Percentiles rank a stretch among this genome's conserved stretches.
These are phyloP conservation scores for Pachysandra terminalis DNA, from an alignment of 164 flowering plant species.

Conservation along the genomic window DNA sequence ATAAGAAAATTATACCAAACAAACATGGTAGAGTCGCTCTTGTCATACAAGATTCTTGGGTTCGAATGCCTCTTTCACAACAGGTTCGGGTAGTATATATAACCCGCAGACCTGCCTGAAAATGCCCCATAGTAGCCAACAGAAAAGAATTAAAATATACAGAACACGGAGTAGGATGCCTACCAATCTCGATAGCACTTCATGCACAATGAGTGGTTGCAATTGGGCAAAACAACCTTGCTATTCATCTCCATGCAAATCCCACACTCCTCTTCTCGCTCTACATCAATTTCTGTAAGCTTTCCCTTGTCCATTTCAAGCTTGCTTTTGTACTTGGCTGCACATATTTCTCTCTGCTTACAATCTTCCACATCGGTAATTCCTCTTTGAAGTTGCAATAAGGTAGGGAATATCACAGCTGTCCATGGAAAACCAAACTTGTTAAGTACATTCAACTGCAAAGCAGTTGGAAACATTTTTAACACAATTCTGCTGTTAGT, in stretches of 20 bases:
- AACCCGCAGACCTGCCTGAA: too few species aligned
- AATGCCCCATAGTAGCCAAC: too few species aligned
- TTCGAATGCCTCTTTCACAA: too few species aligned
- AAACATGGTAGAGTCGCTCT: too few species aligned
- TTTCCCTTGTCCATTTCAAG: conserved; percentile 51
- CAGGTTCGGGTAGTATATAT: too few species aligned
- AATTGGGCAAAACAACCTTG: conserved; percentile 75
- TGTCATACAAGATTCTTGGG: too few species aligned
- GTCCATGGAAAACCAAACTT: conserved; percentile 5
- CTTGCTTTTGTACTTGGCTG: conserved; percentile 51
- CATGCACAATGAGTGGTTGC: conserved; percentile 77
- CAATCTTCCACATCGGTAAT: conserved; percentile 78
- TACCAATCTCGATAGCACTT: conserved; percentile 84
- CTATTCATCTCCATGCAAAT: conserved; percentile 83
- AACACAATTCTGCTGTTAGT: too few species aligned
- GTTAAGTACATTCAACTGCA: neutral
- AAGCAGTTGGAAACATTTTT: neutral
- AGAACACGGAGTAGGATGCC: neutral
- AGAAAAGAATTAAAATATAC: neutral
- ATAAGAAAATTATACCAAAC: too few species aligned
- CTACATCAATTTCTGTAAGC: conserved; percentile 62
- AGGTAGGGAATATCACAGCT: conserved; percentile 87
- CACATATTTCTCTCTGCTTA: conserved; percentile 68
- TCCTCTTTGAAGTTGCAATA: conserved; percentile 83
- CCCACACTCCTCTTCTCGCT: conserved; percentile 90